Evolutionary conservation across 768 basidiomycete species (phyloP).

Genomic region (Rhodotorula babjevae): DNA sequence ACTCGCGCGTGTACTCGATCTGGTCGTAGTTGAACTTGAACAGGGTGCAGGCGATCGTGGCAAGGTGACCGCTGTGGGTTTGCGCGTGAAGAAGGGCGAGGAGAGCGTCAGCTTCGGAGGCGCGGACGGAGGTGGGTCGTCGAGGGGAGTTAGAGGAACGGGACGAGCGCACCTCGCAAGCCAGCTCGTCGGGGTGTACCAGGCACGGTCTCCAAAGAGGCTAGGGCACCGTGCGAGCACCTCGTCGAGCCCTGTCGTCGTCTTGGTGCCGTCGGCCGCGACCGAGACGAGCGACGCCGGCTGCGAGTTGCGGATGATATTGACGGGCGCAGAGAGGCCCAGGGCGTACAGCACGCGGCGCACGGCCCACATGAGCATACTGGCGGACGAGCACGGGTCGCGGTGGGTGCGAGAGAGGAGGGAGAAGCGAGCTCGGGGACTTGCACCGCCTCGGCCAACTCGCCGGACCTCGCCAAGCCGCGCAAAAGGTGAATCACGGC

Average conservation of each 20-base stretch:
- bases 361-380: conserved; percentile 1
- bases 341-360: conserved; percentile 7
- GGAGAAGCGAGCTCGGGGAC: no score
- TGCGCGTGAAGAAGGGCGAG: neutral
- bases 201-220: conserved; percentile 5
- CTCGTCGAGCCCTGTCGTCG: neutral
- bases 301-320: neutral
- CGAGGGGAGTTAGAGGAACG: neutral
- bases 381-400: no score
- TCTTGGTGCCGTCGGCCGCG: conserved; percentile 3
- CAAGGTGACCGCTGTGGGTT: conserved; percentile 18
- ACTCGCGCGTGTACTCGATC: conserved; percentile 43
- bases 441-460: no score
- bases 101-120: neutral
- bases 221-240: conserved; percentile 15
- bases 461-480: no score
- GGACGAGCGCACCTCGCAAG: conserved; percentile 4
- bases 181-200: conserved; percentile 32
- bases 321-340: conserved; percentile 19
- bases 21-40: conserved; percentile 27
- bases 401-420: no score
- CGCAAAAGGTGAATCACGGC: no score
- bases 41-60: conserved; percentile 31
- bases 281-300: conserved; percentile 11
- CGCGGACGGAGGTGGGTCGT: no score